phyloP scores from a whole-genome alignment of 1,284 basidiomycete genomes.

The Blastosporella zonata region DNA sequence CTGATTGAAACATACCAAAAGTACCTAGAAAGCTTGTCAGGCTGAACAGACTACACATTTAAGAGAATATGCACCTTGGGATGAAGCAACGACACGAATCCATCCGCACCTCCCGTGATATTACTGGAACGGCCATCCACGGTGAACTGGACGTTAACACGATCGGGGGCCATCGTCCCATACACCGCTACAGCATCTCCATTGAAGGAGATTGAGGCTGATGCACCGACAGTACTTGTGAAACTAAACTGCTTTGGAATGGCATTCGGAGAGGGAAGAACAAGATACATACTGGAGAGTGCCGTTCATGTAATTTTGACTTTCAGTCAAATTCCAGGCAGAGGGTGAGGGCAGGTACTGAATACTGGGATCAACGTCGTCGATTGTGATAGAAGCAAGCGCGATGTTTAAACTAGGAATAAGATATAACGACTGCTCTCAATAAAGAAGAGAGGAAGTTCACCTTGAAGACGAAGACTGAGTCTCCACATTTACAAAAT shows the following conservation, averaged over 20 bases:
- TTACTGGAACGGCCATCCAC: slow-evolving; percentile 38
- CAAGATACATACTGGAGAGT: slow-evolving; percentile 37
- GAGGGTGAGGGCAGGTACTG: slow-evolving; percentile 36
- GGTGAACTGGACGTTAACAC: slow-evolving; percentile 42
- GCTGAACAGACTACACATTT: background rate
- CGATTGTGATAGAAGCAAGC: slow-evolving; percentile 30
- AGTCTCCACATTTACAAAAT: slow-evolving; percentile 42
- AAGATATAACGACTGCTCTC: background rate
- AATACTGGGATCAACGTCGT: slow-evolving; percentile 39
- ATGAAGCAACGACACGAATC: slow-evolving; percentile 32
- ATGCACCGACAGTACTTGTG: slow-evolving; percentile 37
- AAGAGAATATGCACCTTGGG: slow-evolving; percentile 31
- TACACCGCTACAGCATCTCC: slow-evolving; percentile 52
- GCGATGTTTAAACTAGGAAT: slow-evolving; percentile 23
- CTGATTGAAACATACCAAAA: slow-evolving; percentile 33
- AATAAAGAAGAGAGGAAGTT: slow-evolving; percentile 15
- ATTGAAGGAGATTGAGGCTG: slow-evolving; percentile 41
- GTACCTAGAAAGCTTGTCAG: slow-evolving; percentile 29
- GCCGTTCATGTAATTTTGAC: slow-evolving; percentile 31
- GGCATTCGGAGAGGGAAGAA: background rate
- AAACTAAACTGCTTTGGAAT: slow-evolving; percentile 30
- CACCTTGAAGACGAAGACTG: slow-evolving; percentile 38
- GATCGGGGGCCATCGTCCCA: slow-evolving; percentile 48
- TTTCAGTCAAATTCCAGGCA: slow-evolving; percentile 33
- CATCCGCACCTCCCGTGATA: slow-evolving; percentile 35